Evolutionary conservation across 164 flowering plant genomes (phyloP).

Genomic region (Magnolia changhungtana): DNA sequence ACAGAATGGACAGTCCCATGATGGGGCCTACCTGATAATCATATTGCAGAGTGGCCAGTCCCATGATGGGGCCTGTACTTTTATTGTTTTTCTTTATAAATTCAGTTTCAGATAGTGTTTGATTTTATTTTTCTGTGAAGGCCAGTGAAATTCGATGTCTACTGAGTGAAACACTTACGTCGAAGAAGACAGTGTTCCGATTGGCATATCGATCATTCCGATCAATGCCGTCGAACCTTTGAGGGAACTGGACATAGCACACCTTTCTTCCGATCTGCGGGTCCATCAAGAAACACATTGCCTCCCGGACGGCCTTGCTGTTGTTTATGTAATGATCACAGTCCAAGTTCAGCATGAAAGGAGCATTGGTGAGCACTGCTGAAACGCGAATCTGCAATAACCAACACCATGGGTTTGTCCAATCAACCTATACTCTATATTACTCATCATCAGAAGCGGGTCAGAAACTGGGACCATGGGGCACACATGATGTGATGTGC

Average conservation of each 20-base stretch:
- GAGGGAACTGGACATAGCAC: constrained; percentile 95
- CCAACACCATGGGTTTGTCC: background rate
- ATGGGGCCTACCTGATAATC: too few species aligned
- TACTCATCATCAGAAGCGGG: too few species aligned
- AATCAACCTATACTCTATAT: too few species aligned
- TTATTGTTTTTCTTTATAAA: too few species aligned
- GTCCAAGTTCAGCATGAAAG: constrained; percentile 94
- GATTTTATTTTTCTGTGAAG: background rate
- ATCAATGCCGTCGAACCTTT: constrained; percentile 93
- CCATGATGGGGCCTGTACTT: too few species aligned
- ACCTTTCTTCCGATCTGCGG: constrained; percentile 83
- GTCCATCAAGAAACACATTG: constrained; percentile 99
- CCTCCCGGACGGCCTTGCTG: constrained; percentile 86
- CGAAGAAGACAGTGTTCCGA: constrained; percentile 94
- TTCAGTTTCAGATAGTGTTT: too few species aligned
- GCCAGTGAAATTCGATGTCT: background rate
- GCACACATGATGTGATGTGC: too few species aligned
- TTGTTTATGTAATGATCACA: constrained; percentile 93
- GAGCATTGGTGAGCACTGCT: constrained; percentile 93
- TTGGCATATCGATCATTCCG: constrained; percentile 88
- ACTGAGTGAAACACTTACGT: constrained; percentile 46
- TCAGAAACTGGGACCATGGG: too few species aligned
- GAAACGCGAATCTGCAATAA: constrained; percentile 76
- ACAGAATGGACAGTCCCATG: too few species aligned
- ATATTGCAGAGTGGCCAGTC: too few species aligned